Evolutionary conservation across 805 yeast genomes (phyloP).

Genomic region (Candida pini): DNA sequence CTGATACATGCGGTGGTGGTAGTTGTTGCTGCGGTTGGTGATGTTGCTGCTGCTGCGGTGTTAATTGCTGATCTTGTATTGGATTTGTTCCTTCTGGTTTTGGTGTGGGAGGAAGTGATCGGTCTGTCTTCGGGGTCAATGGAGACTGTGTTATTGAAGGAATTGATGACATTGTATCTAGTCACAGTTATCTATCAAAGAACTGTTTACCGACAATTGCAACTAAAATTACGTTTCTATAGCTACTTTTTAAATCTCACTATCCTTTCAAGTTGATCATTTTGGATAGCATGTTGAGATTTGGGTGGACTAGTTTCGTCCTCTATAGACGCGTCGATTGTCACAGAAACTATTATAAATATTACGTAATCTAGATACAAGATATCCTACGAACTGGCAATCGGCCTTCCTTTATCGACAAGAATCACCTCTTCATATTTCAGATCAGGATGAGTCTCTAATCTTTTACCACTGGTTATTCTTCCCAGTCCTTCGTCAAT

Average conservation of each 20-base stretch:
- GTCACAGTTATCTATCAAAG: no score
- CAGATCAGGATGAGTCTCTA: constrained; percentile 47
- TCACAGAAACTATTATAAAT: no score
- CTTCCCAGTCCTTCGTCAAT: constrained; percentile 44
- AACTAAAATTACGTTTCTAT: no score
- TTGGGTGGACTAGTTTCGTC: no score
- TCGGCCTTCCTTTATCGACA: constrained; percentile 1
- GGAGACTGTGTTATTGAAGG: no score
- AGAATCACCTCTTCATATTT: constrained; percentile 1
- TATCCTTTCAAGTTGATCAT: no score
- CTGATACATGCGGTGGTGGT: background rate
- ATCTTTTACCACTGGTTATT: constrained; percentile 68
- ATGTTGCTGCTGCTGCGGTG: constrained; percentile 3
- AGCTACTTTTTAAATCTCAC: no score
- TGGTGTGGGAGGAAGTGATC: constrained; percentile 4
- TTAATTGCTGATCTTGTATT: background rate
- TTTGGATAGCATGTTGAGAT: no score
- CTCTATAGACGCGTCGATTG: no score
- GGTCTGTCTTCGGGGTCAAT: background rate
- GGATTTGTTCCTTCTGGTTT: constrained; percentile 5
- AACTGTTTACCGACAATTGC: no score
- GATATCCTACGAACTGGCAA: background rate
- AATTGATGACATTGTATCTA: no score
- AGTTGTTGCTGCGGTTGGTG: background rate
- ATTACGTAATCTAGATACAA: no score